A percentile compares a stretch with the other conserved stretches of the same genome.
phyloP scores from a whole-genome alignment of 2,329 filamentous ascomycete species.

The Exophiala sp. region DNA sequence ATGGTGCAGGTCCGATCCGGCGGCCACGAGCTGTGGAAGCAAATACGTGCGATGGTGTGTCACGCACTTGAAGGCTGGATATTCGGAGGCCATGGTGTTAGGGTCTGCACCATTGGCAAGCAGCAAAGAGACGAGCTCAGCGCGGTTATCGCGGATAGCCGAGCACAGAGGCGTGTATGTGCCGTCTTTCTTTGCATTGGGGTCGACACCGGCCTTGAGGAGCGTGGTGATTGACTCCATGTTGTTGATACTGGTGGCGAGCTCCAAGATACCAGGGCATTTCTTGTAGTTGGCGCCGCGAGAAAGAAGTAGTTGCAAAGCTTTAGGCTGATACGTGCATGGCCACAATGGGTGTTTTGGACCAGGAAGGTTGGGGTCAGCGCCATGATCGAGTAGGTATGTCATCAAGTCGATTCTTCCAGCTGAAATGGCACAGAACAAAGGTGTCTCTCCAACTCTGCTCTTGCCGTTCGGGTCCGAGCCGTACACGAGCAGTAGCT shows the following conservation, averaged over 20 bases:
- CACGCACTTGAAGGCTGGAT: conserved; percentile 65
- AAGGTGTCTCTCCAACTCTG: conserved; percentile 57
- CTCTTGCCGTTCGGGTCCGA: conserved; percentile 59
- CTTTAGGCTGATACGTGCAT: conserved; percentile 56
- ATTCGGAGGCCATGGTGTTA: conserved; percentile 58
- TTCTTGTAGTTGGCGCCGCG: conserved; percentile 61
- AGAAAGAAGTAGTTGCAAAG: conserved; percentile 56
- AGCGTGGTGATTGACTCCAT: conserved; percentile 59
- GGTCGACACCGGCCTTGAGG: conserved; percentile 57
- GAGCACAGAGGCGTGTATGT: conserved; percentile 67
- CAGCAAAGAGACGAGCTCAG: conserved; percentile 60
- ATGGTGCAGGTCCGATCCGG: conserved; percentile 56
- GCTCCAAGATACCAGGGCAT: conserved; percentile 61
- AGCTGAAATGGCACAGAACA: conserved; percentile 60
- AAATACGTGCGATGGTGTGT: conserved; percentile 62
- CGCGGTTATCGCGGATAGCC: conserved; percentile 63
- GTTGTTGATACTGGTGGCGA: conserved; percentile 62
- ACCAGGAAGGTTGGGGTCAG: conserved; percentile 65
- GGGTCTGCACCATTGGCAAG: conserved; percentile 52
- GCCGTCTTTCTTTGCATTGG: conserved; percentile 62
- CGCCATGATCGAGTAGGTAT: conserved; percentile 55
- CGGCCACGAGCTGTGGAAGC: conserved; percentile 57
- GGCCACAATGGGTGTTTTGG: conserved; percentile 69
- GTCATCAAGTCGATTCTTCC: conserved; percentile 57
- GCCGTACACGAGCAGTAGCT: conserved; percentile 59